These are phyloP conservation scores for Ustilago tritici DNA, from an alignment of 1,284 basidiomycete species.

Conservation along the genomic window DNA sequence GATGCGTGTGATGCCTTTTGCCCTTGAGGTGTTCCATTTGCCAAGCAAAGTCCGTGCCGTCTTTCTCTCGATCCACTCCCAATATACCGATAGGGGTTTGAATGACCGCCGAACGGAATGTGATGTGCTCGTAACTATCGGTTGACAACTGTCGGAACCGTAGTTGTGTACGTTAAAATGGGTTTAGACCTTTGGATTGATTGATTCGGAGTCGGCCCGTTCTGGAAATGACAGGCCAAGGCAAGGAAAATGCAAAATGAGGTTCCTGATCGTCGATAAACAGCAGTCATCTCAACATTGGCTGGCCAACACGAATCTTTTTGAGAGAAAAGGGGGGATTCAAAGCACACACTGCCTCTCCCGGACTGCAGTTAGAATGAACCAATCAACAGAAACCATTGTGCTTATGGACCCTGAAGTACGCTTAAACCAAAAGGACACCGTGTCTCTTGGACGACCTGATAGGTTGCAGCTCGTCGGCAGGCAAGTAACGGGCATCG, in stretches of 20 bases:
- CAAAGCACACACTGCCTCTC: too few species aligned
- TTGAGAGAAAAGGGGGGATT: neutral
- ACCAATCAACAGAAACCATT: neutral
- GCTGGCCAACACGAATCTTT: neutral
- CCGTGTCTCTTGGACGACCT: neutral
- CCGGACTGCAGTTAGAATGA: neutral
- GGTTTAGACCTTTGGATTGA: neutral
- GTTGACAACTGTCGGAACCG: too few species aligned
- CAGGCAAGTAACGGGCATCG: neutral
- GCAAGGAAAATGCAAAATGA: neutral
- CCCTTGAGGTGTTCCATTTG: too few species aligned
- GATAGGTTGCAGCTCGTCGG: neutral
- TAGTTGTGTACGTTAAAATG: too few species aligned
- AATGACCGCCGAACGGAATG: too few species aligned
- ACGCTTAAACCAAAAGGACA: neutral
- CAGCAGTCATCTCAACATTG: neutral
- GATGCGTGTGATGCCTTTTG: too few species aligned
- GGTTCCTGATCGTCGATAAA: neutral
- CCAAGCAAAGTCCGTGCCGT: too few species aligned
- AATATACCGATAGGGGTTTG: too few species aligned
- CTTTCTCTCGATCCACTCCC: too few species aligned
- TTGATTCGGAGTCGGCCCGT: neutral
- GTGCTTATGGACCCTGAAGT: neutral
- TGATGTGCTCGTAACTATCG: too few species aligned
- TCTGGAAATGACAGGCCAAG: neutral